Percentiles rank a stretch among this genome's conserved stretches.
Evolutionary conservation across 371 early-diverging fungal species (phyloP).

Genomic region (Coemansia sp.): DNA sequence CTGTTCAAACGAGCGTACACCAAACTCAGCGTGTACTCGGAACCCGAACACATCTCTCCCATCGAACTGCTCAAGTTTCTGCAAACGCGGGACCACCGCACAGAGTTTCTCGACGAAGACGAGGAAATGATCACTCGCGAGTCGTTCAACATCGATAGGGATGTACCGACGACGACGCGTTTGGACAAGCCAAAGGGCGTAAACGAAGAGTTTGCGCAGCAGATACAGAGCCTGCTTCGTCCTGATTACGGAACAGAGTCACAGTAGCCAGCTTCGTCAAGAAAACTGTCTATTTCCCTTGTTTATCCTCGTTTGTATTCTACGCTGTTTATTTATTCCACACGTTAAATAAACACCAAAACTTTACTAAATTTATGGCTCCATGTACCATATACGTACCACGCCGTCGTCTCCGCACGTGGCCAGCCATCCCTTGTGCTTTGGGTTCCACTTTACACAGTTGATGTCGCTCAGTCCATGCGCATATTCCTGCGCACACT

Average conservation of each 20-base stretch:
- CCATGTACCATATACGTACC: conserved; percentile 63
- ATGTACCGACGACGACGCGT: not conserved
- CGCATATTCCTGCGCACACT: conserved; percentile 52
- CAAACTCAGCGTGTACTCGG: conserved; percentile 14
- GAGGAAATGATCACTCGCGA: conserved; percentile 27
- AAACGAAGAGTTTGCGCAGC: conserved; percentile 43
- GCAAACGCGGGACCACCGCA: conserved; percentile 12
- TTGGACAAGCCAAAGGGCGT: conserved; percentile 14
- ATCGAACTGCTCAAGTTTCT: conserved; percentile 36
- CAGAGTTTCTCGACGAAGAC: conserved; percentile 35
- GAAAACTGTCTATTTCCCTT: too few species aligned
- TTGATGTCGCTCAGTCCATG: conserved; percentile 87
- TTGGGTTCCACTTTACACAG: conserved; percentile 82
- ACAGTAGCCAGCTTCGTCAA: not conserved
- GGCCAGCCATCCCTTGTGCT: conserved; percentile 67
- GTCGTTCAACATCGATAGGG: conserved; percentile 19
- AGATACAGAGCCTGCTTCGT: conserved; percentile 29
- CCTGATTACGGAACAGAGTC: conserved; percentile 27
- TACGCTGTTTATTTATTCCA: not conserved
- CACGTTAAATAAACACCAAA: not conserved
- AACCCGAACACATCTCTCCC: conserved; percentile 25
- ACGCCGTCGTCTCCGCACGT: conserved; percentile 87
- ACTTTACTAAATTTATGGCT: not conserved
- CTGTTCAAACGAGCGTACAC: conserved; percentile 3
- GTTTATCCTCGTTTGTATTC: too few species aligned